These are phyloP conservation scores for Phialemoniopsis sp. DNA, from an alignment of 2,329 filamentous ascomycete species.

Conservation along the genomic window DNA sequence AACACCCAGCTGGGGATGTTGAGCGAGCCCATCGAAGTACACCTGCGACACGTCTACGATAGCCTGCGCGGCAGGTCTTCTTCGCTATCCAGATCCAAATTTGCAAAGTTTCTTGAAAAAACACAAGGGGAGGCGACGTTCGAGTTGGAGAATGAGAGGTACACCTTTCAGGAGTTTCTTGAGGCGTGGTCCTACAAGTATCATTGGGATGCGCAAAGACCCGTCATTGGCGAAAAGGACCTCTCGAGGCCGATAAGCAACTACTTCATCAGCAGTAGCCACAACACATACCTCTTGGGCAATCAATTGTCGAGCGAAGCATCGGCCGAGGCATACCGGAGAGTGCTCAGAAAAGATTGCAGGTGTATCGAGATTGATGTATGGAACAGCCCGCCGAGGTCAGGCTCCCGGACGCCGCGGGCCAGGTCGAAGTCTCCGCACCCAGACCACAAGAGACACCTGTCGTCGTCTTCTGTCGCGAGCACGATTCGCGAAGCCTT, in stretches of 20 bases:
- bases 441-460: slow-evolving; percentile 38
- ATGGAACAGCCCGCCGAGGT: slow-evolving; percentile 65
- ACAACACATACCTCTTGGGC: slow-evolving; percentile 88
- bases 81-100: slow-evolving; percentile 29
- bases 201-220: slow-evolving; percentile 37
- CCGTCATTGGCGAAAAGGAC: slow-evolving; percentile 43
- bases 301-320: slow-evolving; percentile 79
- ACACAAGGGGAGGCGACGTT: slow-evolving; percentile 41
- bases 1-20: slow-evolving; percentile 30
- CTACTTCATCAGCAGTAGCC: slow-evolving; percentile 92
- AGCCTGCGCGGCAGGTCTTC: slow-evolving; percentile 30
- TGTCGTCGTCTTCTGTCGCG: slow-evolving; percentile 30
- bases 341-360: slow-evolving; percentile 72
- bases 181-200: slow-evolving; percentile 40
- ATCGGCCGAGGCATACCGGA: slow-evolving; percentile 73
- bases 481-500: slow-evolving; percentile 35
- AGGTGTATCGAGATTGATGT: slow-evolving; percentile 94
- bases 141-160: slow-evolving; percentile 32
- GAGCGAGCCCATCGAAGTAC: slow-evolving; percentile 42
- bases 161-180: slow-evolving; percentile 45
- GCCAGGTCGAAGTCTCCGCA: slow-evolving; percentile 32
- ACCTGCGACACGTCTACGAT: slow-evolving; percentile 43
- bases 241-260: slow-evolving; percentile 69
- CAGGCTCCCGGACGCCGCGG: slow-evolving; percentile 25
- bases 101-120: slow-evolving; percentile 43